A percentile compares a stretch with the other conserved stretches of the same genome.
phyloP scores from a whole-genome alignment of 768 basidiomycete species.

The Rhodotorula toruloides region DNA sequence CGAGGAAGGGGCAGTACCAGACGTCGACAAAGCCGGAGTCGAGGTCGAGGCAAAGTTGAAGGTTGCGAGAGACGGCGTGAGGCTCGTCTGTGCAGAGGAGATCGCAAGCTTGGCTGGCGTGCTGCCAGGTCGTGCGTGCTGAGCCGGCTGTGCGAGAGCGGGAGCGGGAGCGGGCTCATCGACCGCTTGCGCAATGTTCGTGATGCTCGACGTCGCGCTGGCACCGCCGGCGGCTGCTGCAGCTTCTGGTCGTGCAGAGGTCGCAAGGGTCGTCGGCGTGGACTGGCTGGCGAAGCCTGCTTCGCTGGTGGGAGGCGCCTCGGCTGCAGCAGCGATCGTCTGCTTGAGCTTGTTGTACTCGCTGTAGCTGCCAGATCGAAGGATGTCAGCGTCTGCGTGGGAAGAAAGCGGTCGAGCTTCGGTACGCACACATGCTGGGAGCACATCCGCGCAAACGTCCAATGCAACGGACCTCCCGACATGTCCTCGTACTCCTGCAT shows the following conservation, averaged over 20 bases:
- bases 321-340: constrained; percentile 9
- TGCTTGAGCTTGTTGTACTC: constrained; percentile 36
- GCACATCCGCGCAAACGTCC: constrained; percentile 11
- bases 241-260: neutral
- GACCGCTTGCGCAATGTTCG: no score
- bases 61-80: constrained; percentile 14
- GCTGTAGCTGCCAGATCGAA: constrained; percentile 1
- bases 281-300: neutral
- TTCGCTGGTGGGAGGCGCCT: no score
- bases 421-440: constrained; percentile 29
- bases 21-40: neutral
- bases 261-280: no score
- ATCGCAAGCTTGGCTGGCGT: neutral
- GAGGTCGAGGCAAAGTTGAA: constrained; percentile 9
- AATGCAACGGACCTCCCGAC: neutral
- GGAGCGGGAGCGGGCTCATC: neutral
- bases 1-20: neutral
- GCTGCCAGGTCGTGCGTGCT: neutral
- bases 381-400: neutral
- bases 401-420: no score
- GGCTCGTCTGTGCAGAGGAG: neutral
- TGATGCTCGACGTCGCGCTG: no score
- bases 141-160: neutral
- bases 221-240: neutral
- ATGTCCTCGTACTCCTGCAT: constrained; percentile 5